A percentile compares a stretch with the other conserved stretches of the same genome.
These are phyloP conservation scores for Colletotrichum gloeosporioides DNA, from an alignment of 2,329 filamentous ascomycete species.

Conservation along the genomic window DNA sequence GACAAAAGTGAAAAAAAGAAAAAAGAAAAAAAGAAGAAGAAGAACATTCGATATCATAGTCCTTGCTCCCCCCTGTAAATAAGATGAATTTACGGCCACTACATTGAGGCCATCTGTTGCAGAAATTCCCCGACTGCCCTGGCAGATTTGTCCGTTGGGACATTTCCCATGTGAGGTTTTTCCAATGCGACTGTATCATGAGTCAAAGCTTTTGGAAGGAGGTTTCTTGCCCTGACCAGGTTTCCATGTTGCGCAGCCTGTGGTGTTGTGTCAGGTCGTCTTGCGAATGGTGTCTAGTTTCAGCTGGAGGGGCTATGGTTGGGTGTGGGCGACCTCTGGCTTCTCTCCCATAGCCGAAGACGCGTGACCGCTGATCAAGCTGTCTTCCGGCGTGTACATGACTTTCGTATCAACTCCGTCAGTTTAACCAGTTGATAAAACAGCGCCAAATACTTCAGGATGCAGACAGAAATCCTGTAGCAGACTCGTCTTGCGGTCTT, in stretches of 20 bases:
- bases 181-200: background rate
- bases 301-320: no score
- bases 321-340: no score
- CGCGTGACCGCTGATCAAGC: no score
- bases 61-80: background rate
- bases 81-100: background rate
- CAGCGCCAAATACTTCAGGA: no score
- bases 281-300: background rate
- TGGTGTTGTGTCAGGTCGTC: background rate
- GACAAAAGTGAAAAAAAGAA: background rate
- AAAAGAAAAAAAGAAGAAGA: no score
- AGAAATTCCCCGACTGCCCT: background rate
- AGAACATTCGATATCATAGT: background rate
- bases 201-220: accelerated
- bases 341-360: background rate
- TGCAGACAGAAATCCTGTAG: no score
- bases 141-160: background rate
- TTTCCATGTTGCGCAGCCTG: accelerated
- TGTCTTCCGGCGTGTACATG: no score
- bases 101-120: background rate
- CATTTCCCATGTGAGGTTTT: background rate
- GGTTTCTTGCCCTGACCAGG: accelerated
- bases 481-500: no score
- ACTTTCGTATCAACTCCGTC: no score
- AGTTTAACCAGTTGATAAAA: no score